Percentiles rank a stretch among this genome's conserved stretches.
These are phyloP conservation scores for Schrenkiella parvula DNA, from an alignment of 345 rosid genomes.

Conservation along the genomic window DNA sequence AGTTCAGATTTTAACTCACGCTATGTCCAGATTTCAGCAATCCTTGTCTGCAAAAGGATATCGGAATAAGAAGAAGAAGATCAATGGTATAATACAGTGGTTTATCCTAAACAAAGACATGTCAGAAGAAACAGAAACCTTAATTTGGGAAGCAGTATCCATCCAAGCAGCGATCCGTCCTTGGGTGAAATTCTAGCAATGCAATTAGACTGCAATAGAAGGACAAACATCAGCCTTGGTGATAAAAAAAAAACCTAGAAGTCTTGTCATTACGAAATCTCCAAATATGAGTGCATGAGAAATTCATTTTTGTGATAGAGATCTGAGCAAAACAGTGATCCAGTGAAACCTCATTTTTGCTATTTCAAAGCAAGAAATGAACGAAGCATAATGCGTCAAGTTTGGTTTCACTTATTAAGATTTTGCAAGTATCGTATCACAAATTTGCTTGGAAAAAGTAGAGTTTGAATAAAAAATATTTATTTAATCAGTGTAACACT, in stretches of 20 bases:
- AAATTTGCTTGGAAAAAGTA: not conserved
- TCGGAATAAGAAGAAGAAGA: not conserved
- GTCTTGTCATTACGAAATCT: not conserved
- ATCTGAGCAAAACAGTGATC: not conserved
- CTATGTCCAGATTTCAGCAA: conserved; percentile 52
- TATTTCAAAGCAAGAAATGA: not conserved
- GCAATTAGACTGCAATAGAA: conserved; percentile 67
- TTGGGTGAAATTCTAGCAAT: conserved; percentile 79
- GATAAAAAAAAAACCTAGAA: not conserved
- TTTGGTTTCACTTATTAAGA: conserved; percentile 1
- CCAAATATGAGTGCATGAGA: not conserved
- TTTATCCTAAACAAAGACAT: not conserved
- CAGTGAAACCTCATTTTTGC: not conserved
- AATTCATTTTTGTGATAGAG: not conserved
- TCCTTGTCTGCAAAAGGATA: conserved; percentile 45
- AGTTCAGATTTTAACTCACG: conserved; percentile 34
- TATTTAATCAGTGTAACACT: not conserved
- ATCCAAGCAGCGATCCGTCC: conserved; percentile 65
- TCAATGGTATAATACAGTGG: not conserved
- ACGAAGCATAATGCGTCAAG: not conserved
- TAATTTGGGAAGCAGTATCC: conserved; percentile 75
- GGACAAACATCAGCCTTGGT: not conserved
- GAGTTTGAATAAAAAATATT: not conserved
- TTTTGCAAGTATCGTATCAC: not conserved
- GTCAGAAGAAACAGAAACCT: conserved; percentile 43